A percentile compares a stretch with the other conserved stretches of the same genome.
phyloP scores from a whole-genome alignment of 495 filamentous ascomycete species.

The Aspergillus ostianus region DNA sequence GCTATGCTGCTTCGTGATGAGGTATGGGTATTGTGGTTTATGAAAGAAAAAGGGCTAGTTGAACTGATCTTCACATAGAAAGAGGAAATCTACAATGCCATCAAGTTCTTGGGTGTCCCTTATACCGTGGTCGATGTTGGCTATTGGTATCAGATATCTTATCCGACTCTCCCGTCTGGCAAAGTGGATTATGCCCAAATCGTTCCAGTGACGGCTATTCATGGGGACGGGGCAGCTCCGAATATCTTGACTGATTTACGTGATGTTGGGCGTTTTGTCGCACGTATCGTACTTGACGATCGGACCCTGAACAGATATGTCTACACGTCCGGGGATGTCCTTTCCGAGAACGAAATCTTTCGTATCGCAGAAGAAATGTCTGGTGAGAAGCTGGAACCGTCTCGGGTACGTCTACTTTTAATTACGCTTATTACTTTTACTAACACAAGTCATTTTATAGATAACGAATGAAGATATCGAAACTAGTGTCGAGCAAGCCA shows the following conservation, averaged over 20 bases:
- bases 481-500: background rate
- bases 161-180: constrained; percentile 38
- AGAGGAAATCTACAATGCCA: constrained; percentile 36
- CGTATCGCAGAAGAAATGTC: constrained; percentile 31
- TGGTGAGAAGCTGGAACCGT: constrained; percentile 35
- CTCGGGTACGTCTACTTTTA: constrained; percentile 20
- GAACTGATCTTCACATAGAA: constrained; percentile 22
- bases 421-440: too few relatives aligned
- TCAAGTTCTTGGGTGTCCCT: constrained; percentile 31
- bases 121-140: constrained; percentile 51
- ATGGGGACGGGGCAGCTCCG: constrained; percentile 32
- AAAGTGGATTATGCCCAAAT: constrained; percentile 28
- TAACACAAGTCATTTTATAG: too few relatives aligned
- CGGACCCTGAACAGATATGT: constrained; percentile 45
- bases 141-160: constrained; percentile 41
- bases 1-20: constrained; percentile 21
- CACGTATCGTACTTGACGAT: constrained; percentile 39
- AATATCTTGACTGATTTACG: constrained; percentile 35
- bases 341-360: constrained; percentile 35
- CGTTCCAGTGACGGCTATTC: constrained; percentile 17
- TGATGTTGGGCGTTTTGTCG: constrained; percentile 44
- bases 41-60: background rate
- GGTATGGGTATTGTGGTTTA: constrained; percentile 1
- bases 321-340: constrained; percentile 32
- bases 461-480: constrained; percentile 9